phyloP scores from a whole-genome alignment of 2,329 filamentous ascomycete genomes.

The Botrytis fragariae region DNA sequence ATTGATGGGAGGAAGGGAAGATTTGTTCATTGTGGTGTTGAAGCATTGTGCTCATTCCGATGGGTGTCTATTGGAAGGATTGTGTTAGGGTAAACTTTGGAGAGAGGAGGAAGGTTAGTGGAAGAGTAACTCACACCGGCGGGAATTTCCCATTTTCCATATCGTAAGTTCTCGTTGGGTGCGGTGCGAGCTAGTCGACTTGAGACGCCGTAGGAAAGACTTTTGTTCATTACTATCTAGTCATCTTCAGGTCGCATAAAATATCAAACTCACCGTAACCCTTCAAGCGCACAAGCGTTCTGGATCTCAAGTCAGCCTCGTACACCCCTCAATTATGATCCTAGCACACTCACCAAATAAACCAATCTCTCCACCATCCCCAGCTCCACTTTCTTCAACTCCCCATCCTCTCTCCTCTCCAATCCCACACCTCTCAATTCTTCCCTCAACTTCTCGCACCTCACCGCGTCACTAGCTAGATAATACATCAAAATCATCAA shows the following conservation, averaged over 20 bases:
- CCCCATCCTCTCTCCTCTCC: not conserved
- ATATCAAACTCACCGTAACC: not conserved
- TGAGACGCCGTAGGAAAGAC: constrained; percentile 24
- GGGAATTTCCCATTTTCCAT: constrained; percentile 25
- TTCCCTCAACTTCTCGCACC: constrained; percentile 21
- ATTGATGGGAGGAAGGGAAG: constrained; percentile 25
- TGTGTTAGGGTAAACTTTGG: not conserved
- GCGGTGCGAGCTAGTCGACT: constrained; percentile 23
- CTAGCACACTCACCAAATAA: not conserved
- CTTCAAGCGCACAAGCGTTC: constrained; percentile 6
- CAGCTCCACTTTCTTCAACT: constrained; percentile 10
- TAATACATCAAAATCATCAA: constrained; percentile 24
- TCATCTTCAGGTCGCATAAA: fast-evolving
- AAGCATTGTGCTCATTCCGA: constrained; percentile 28
- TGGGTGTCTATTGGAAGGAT: constrained; percentile 21
- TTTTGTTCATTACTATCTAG: not conserved
- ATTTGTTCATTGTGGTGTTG: constrained; percentile 30
- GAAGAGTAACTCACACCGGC: constrained; percentile 17
- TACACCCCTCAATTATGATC: not conserved
- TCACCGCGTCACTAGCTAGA: constrained; percentile 23
- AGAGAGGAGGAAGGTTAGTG: not conserved
- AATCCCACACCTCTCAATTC: constrained; percentile 23
- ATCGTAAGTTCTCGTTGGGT: constrained; percentile 22
- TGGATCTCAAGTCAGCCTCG: not conserved
- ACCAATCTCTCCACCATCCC: constrained; percentile 27